Percentiles rank a stretch among this genome's conserved stretches.
Evolutionary conservation across 2,329 filamentous ascomycete species (phyloP).

Genomic region (Ascomycota sp.): DNA sequence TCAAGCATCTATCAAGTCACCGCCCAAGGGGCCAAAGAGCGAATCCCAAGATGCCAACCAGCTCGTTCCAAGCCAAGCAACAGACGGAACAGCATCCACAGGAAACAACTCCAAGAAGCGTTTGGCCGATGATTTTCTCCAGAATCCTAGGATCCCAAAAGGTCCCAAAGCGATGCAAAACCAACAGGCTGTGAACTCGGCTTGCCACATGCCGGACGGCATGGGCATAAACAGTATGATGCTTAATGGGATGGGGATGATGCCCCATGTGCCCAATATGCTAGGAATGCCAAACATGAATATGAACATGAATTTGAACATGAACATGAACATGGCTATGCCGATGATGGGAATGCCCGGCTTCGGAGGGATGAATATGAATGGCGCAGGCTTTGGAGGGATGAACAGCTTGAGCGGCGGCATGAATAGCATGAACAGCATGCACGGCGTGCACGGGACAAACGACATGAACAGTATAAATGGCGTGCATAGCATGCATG

Average conservation of each 20-base stretch:
- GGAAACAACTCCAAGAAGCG: constrained; percentile 54
- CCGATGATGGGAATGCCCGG: constrained; percentile 10
- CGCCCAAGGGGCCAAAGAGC: constrained; percentile 10
- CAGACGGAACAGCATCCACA: constrained; percentile 10
- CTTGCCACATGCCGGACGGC: constrained; percentile 25
- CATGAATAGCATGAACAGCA: constrained; percentile 12
- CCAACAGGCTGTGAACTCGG: constrained; percentile 24
- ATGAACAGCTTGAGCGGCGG: constrained; percentile 10
- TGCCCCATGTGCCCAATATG: constrained; percentile 19
- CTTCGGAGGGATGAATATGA: constrained; percentile 12
- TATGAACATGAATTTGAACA: constrained; percentile 6
- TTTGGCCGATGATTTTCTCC: constrained; percentile 50
- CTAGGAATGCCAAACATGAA: constrained; percentile 16
- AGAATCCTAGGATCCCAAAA: constrained; percentile 45
- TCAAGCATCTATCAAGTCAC: constrained; percentile 8
- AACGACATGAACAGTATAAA: constrained; percentile 8
- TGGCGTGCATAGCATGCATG: constrained; percentile 14
- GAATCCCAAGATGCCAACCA: constrained; percentile 12
- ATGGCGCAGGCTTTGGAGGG: constrained; percentile 6
- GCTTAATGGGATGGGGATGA: constrained; percentile 16
- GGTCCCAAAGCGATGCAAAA: constrained; percentile 44
- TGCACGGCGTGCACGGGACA: background rate
- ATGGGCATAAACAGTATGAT: constrained; percentile 19
- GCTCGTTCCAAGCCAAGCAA: background rate
- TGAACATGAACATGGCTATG: constrained; percentile 7